Evolutionary conservation across 139 green algal genomes (phyloP), one percentile per base, ranked within the genome.

Genomic region (Chlamydomonas incerta): DNA sequence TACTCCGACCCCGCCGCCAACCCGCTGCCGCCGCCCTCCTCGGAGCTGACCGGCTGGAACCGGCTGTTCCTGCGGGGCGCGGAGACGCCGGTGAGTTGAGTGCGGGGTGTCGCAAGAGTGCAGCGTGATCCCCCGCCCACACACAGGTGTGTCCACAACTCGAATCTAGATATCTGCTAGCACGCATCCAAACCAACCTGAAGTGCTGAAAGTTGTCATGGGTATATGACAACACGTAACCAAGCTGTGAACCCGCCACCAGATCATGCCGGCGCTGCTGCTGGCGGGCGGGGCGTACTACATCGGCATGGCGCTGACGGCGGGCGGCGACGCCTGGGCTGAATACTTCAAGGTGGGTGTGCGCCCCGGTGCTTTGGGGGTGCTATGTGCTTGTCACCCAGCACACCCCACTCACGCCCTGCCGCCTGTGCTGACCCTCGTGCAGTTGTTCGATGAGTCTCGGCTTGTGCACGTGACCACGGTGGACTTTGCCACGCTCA

Each of bases 401-500:
- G n/a, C n/a, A n/a, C n/a, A n/a, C n/a, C n/a, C n/a, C n/a, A n/a
- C n/a, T n/a, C n/a, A n/a, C n/a, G n/a, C n/a, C n/a, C n/a, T n/a
- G n/a, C n/a, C n/a, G n/a, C n/a, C n/a, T n/a, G n/a, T n/a, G n/a
- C n/a, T n/a, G n/a, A n/a, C n/a, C n/a, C n/a, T n/a, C n/a, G n/a
- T n/a, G 8, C 41, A 50, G 46, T 88, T 97, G 33, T 95, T 98
- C 71, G 90, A 95, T 70, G 91, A 96, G 89, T 95, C 89, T 87
- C 80, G 93, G 11, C 92, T 98, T 14, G 92, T 96, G 55, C 94
- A 98, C 72, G 93, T 95, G 2, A 96, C 93, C 66, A 95, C 89
- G 18, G 14, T 97, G 1, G 96, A 98, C 91, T 98, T 97, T 74
- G 46, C 87, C 24, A 91, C 91, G 52, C 87, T 96, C n/a, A 95